Evolutionary conservation across 345 rosid genomes (phyloP), one percentile per base, ranked within the genome.

Genomic region (Eucalyptus sp.): DNA sequence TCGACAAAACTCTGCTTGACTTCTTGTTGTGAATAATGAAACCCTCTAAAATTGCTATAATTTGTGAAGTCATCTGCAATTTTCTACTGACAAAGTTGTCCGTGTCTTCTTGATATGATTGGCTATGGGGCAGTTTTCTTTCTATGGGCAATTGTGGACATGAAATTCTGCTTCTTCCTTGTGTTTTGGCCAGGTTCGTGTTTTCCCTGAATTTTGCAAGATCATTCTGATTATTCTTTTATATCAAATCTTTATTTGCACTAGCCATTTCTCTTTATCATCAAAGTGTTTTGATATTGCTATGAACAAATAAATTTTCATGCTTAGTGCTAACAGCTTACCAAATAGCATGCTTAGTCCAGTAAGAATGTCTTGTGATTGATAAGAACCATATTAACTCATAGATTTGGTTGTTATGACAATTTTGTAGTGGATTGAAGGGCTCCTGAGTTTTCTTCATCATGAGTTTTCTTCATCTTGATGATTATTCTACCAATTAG

Each of bases 151-250:
- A 86, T 87, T 93, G 89, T 89, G 93, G 92, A 90, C 89, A 88
- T 88, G 87, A 88, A 91, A 90, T 68, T 90, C 43, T 90, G 90
- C 92, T 93, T 86, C 92, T 88, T 81, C 62, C 80, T 54, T 89
- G 50, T 88, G 50, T 76, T 76, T 76, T 76, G 44, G 64, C 91
- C 93, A 92, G 93, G 93, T 93, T 92, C 87, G 94, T 87, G 90
- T 71, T 81, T 88, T 51, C 89, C 51, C 31, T 22, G 50, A 54
- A 88, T 60, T 80, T 88, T 81, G 41, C 66, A 41, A 76, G 84
- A 41, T 41, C 84, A 76, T 76, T 41, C 27, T 76, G 48, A 41
- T 76, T 76, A 41, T 76, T 76, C 46, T 20, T 41, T 76, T 76
- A 76, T 41, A 76, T 76, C 84, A 76, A 41, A 76, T 76, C 84